Conservation (phyloP, 2,329 filamentous ascomycete genomes). For the Pyricularia pennisetigena region DNA sequence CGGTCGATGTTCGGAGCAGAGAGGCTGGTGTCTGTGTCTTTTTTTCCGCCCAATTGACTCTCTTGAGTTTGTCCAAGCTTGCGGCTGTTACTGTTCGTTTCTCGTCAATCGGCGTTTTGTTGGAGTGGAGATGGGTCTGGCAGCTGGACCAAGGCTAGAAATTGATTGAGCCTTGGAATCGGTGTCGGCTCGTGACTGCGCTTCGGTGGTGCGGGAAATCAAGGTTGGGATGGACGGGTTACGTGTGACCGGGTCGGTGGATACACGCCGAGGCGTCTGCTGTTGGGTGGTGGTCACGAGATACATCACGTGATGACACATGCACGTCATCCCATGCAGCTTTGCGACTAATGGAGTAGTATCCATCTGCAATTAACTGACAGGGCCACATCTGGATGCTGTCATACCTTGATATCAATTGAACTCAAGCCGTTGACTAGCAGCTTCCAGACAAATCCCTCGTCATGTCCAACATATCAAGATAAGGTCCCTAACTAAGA, state of each 20-base stretch:
- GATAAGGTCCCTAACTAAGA: background rate
- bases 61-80: background rate
- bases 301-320: background rate
- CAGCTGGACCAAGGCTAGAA: background rate
- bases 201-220: slow-evolving; percentile 1
- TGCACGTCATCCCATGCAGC: background rate
- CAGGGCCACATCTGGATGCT: too few relatives aligned
- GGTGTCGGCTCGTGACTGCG: background rate
- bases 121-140: slow-evolving; percentile 4
- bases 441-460: background rate
- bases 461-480: background rate
- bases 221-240: background rate
- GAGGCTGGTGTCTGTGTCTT: background rate
- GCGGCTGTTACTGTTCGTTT: background rate
- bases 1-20: too few relatives aligned
- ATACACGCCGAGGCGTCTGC: background rate
- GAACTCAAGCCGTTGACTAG: too few relatives aligned
- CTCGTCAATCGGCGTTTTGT: background rate
- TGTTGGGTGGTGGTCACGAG: background rate
- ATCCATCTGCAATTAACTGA: too few relatives aligned
- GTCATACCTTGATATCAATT: too few relatives aligned
- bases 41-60: background rate
- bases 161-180: background rate
- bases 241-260: background rate
- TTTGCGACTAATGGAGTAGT: background rate